phyloP scores from a whole-genome alignment of 805 yeast genomes.

The Tetrapisispora namnaoensis region DNA sequence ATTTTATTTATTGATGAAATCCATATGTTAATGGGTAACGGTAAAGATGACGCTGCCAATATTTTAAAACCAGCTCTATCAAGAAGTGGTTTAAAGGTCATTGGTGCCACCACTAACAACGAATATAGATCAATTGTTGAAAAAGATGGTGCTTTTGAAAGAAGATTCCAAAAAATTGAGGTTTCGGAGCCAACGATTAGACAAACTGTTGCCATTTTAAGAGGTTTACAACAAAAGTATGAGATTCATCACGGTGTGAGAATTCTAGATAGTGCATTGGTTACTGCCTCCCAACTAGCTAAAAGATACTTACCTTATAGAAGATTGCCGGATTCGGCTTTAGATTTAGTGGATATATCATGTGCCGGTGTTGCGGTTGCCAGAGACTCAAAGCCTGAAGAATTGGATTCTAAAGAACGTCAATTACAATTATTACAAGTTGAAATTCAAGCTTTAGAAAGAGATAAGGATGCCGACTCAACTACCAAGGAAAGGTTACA shows the following conservation, averaged over 20 bases:
- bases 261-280: constrained; percentile 87
- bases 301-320: constrained; percentile 91
- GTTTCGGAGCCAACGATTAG: constrained; percentile 87
- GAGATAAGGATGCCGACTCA: constrained; percentile 79
- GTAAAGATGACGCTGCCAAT: constrained; percentile 95
- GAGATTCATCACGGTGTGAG: constrained; percentile 98
- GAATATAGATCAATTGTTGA: constrained; percentile 90
- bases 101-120: constrained; percentile 94
- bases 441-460: constrained; percentile 92
- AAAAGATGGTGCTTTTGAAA: constrained; percentile 97
- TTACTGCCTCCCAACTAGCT: constrained; percentile 89
- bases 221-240: constrained; percentile 92
- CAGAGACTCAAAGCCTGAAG: constrained; percentile 96
- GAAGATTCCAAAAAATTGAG: constrained; percentile 95
- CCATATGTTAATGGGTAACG: constrained; percentile 99
- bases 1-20: constrained; percentile 93
- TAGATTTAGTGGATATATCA: constrained; percentile 89
- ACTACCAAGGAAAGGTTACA: constrained; percentile 80
- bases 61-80: constrained; percentile 95
- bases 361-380: constrained; percentile 98
- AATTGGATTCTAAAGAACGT: constrained; percentile 86
- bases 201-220: constrained; percentile 89
- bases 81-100: constrained; percentile 91
- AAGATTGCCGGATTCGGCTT: constrained; percentile 93
- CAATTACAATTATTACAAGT: constrained; percentile 85